Conservation (phyloP, 2,329 filamentous ascomycete genomes). For the Didymellaceae sp. region DNA sequence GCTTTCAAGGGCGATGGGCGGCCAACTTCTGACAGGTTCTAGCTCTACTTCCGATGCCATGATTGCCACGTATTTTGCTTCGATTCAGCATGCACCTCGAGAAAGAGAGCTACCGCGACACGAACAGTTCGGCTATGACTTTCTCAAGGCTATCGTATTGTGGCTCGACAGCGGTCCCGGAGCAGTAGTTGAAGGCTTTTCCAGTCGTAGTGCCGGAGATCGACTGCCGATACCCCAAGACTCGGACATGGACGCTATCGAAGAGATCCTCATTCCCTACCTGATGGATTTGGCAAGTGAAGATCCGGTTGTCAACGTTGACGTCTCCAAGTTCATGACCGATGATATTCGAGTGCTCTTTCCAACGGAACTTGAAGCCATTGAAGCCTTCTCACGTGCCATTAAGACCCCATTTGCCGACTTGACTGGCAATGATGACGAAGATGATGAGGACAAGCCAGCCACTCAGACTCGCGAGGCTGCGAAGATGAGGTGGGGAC, state of each 20-base stretch:
- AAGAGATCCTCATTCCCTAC: constrained; percentile 65
- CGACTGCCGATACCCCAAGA: constrained; percentile 61
- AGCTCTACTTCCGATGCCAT: constrained; percentile 38
- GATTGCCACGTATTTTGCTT: constrained; percentile 55
- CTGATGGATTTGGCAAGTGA: constrained; percentile 61
- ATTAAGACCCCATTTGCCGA: constrained; percentile 61
- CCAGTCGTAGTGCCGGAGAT: constrained; percentile 51
- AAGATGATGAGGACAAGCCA: constrained; percentile 25
- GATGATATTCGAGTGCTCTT: constrained; percentile 62
- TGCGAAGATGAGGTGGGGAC: constrained; percentile 63
- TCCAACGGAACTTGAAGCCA: constrained; percentile 60
- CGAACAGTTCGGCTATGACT: constrained; percentile 68
- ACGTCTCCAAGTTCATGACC: constrained; percentile 64
- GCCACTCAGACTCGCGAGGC: constrained; percentile 53
- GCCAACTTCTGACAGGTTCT: constrained; percentile 55
- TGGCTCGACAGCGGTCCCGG: constrained; percentile 67
- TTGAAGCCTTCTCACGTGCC: constrained; percentile 62
- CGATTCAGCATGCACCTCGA: constrained; percentile 54
- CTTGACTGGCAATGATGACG: constrained; percentile 50
- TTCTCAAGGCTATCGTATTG: constrained; percentile 67
- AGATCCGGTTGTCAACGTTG: constrained; percentile 61
- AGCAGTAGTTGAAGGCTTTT: constrained; percentile 64
- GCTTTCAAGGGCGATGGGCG: constrained; percentile 63
- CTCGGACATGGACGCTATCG: constrained; percentile 60
- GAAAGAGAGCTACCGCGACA: constrained; percentile 44